Evolutionary conservation across 164 flowering plant species (phyloP), one percentile per base, ranked within the genome.

Genomic region (Vitis riparia): DNA sequence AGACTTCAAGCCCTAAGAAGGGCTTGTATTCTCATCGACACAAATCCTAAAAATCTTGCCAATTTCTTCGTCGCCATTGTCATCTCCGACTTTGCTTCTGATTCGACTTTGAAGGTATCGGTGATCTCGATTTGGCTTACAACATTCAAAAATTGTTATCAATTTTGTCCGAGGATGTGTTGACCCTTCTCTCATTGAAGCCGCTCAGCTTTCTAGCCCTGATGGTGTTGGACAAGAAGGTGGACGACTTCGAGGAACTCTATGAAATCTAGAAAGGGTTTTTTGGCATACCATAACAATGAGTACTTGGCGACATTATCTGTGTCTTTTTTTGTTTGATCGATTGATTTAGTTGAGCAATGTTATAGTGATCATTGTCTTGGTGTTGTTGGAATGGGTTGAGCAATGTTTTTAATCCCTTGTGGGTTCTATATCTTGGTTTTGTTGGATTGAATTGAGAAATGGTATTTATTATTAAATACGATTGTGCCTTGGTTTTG

Each of bases 241-340:
- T 84, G 4, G 92, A 88, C 55, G 96, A 86, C 71, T 85, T 86
- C 16, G 94, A 93, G 53, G 85, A 85, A 1, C 81, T 93, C 2
- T 88, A 86, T 5, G 86, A 89, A 3, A 86, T 95, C 71, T 80
- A 82, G 79, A 70, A 71, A 62, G 85, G 96, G 44, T 23, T 91
- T 93, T 68, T 59, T 83, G 0, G 82, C 83, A 11, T 89, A 87
- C 69, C 73, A 71, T 65, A 59, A 32, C 0, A 80, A 89, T 88
- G 58, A 51, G 80, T 71, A 19, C 9, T 51, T 65, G 4, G 11
- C 47, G n/a, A 44, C 3, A 14, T 37, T 37, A 6, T 23, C 27
- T 1, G 27, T 23, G 5, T 65, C 10, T 61, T 4, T 29, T 14
- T 37, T 23, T 23, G 44, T 37, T 37, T 37, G 44, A 3, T 37